Evolutionary conservation across 1,139 yeast species (phyloP), one percentile per base, ranked within the genome.

Genomic region (Protomyces pachydermus): DNA sequence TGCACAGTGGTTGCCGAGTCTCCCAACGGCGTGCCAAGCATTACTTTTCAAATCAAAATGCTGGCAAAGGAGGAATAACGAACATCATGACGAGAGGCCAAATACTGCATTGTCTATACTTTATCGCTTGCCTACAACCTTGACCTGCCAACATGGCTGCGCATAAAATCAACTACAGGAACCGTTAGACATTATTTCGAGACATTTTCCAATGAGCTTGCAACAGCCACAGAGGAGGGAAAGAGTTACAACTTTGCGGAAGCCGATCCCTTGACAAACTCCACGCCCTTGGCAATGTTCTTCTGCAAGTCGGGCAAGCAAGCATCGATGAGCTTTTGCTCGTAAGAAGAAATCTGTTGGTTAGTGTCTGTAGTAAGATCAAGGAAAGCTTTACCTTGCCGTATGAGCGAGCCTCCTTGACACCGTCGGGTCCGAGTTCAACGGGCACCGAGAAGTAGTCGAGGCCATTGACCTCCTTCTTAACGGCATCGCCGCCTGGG

Each of bases 371-470:
- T 38, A n/a, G 3, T 16, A 14, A 46, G 45, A 16, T 23, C 14
- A 5, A 16, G 5, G 34, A 12, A 20, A 14, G 25, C 2, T 55
- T 3, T 50, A 58, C 62, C 42, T 51, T 39, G 39, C 62, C 62
- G 46, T 58, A 58, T 32, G 62, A 55, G 23, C 45, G 62, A 32
- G 62, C 62, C 14, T 58, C 42, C 62, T 58, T 58, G 62, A 58
- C 62, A 39, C 62, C 62, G 32, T 58, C 62, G 37, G 62, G 62
- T 71, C 97, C 95, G 73, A 93, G 85, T 71, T 87, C 84, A 70
- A 91, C 96, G 72, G 89, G 91, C 72, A 96, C 86, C 54, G 98
- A 91, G 81, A 93, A 93, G 86, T 87, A 93, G 70, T 87, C 93
- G 73, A 91, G 87, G 73, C 91, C 93, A 32, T 48, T 48, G 75